Evolutionary conservation across 2,329 filamentous ascomycete genomes (phyloP).

Genomic region (Fusarium albosuccineum): DNA sequence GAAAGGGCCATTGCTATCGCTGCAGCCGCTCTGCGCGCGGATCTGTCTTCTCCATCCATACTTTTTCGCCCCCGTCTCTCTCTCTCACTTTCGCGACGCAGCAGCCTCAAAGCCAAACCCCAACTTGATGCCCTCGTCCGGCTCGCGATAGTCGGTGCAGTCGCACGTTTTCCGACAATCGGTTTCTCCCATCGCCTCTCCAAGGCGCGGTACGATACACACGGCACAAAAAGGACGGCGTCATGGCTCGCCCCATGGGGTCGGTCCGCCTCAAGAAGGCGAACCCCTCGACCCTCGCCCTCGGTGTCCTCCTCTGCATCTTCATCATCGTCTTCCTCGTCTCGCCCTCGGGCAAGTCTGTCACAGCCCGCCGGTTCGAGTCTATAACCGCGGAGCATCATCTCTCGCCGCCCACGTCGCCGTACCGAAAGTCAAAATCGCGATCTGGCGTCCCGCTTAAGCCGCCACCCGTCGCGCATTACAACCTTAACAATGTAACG

Average conservation of each 20-base stretch:
- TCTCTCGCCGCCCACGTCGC: slow-evolving; percentile 58
- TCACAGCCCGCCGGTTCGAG: slow-evolving; percentile 59
- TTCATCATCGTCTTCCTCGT: slow-evolving; percentile 76
- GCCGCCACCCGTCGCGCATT: slow-evolving; percentile 89
- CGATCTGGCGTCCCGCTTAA: slow-evolving; percentile 48
- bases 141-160: slow-evolving; percentile 39
- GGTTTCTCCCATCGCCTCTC: slow-evolving; percentile 6
- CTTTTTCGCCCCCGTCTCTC: slow-evolving; percentile 18
- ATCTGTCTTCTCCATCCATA: too few species aligned
- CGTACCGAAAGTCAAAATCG: slow-evolving; percentile 57
- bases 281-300: slow-evolving; percentile 79
- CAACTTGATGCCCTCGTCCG: slow-evolving; percentile 43
- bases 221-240: slow-evolving; percentile 22
- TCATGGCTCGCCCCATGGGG: slow-evolving; percentile 71
- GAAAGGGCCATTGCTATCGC: slow-evolving; percentile 8
- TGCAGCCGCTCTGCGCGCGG: not conserved
- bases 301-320: slow-evolving; percentile 79
- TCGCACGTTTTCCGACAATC: slow-evolving; percentile 23
- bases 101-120: slow-evolving; percentile 21
- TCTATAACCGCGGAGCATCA: slow-evolving; percentile 61
- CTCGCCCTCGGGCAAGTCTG: slow-evolving; percentile 65
- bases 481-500: slow-evolving; percentile 95
- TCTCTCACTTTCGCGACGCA: slow-evolving; percentile 27
- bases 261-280: slow-evolving; percentile 82
- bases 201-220: slow-evolving; percentile 15